Percentiles rank a stretch among this genome's conserved stretches.
Conservation (phyloP, 768 basidiomycete species). For the Suillus decipiens region DNA sequence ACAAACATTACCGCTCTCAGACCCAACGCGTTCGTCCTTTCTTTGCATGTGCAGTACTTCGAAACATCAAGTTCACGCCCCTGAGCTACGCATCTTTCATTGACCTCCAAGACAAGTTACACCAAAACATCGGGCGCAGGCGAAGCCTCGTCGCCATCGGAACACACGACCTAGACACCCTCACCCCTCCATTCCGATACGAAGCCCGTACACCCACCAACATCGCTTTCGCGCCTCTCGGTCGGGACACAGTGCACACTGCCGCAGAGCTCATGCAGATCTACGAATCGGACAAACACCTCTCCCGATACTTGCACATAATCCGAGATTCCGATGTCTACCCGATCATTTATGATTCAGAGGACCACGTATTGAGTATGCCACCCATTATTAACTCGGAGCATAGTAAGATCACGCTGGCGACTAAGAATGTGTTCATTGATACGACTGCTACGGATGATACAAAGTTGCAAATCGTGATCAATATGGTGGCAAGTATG, state of each 20-base stretch:
- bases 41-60: conserved; percentile 89
- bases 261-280: conserved; percentile 91
- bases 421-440: conserved; percentile 93
- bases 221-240: conserved; percentile 90
- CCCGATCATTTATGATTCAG: conserved; percentile 93
- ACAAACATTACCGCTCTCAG: conserved; percentile 37
- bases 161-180: conserved; percentile 93
- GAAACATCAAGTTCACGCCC: conserved; percentile 86
- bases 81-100: conserved; percentile 95
- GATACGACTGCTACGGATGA: conserved; percentile 96
- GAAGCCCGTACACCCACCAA: conserved; percentile 79
- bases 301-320: conserved; percentile 86
- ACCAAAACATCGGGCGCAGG: conserved; percentile 91
- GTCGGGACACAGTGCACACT: conserved; percentile 75
- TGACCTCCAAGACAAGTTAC: conserved; percentile 98
- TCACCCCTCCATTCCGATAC: conserved; percentile 86
- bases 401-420: conserved; percentile 94
- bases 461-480: conserved; percentile 94
- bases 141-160: conserved; percentile 94
- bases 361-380: conserved; percentile 90
- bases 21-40: conserved; percentile 82
- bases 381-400: conserved; percentile 98
- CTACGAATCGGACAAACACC: conserved; percentile 96
- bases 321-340: conserved; percentile 95
- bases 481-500: conserved; percentile 95